Evolutionary conservation across 805 yeast species (phyloP).

Genomic region (Suhomyces vadensis): DNA sequence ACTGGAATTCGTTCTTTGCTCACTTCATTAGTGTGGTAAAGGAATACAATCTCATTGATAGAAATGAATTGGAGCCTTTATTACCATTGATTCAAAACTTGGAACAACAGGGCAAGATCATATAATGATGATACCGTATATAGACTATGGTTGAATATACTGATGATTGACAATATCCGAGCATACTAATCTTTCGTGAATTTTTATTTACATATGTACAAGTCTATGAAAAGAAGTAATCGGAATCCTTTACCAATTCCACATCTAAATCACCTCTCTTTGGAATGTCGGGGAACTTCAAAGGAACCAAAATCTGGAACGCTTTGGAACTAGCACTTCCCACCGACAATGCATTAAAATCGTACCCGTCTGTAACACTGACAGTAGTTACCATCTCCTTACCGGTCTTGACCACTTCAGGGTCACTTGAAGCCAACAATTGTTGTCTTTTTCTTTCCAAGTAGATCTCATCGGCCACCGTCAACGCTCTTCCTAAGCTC

Average conservation of each 20-base stretch:
- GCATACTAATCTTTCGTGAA: not conserved
- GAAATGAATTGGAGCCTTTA: constrained; percentile 77
- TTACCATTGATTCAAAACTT: constrained; percentile 72
- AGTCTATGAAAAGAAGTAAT: constrained; percentile 66
- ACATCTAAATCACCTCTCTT: constrained; percentile 84
- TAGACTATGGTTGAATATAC: not conserved
- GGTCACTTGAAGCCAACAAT: constrained; percentile 53
- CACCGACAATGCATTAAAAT: constrained; percentile 25
- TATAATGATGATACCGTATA: constrained; percentile 20
- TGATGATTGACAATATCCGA: not conserved
- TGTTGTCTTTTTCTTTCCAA: constrained; percentile 66
- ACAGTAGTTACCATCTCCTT: constrained; percentile 67
- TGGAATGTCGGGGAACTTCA: constrained; percentile 72
- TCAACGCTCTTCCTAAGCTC: constrained; percentile 54
- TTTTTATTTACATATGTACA: not conserved
- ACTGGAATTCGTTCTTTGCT: constrained; percentile 96
- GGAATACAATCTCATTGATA: constrained; percentile 80
- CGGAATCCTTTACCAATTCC: constrained; percentile 63
- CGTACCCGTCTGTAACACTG: constrained; percentile 48
- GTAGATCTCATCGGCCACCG: constrained; percentile 70
- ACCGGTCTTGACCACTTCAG: constrained; percentile 50
- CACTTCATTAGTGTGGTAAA: constrained; percentile 87
- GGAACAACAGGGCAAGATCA: constrained; percentile 84
- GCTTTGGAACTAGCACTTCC: constrained; percentile 24
- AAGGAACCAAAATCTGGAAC: constrained; percentile 60